Conservation (phyloP, 495 filamentous ascomycete species). For the Xylaria cubensis region DNA sequence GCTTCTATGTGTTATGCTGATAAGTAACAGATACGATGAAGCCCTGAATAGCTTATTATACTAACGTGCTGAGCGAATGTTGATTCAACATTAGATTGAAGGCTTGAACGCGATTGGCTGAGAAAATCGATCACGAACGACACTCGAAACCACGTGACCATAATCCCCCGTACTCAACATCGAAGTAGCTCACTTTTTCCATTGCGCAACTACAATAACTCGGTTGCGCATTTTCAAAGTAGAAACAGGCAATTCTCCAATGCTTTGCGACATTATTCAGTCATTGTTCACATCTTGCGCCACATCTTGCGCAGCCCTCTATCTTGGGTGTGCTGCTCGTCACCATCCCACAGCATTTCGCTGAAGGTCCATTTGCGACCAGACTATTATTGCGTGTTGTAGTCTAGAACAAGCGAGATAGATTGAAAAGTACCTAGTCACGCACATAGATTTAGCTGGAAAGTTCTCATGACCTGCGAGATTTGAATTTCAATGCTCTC, state of each 20-base stretch:
- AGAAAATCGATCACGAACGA: conserved; percentile 22
- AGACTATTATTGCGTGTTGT: not conserved
- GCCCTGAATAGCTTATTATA: not conserved
- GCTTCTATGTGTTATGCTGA: not conserved
- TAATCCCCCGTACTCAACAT: not conserved
- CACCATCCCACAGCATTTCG: not conserved
- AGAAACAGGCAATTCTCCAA: not conserved
- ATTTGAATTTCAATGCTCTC: not conserved
- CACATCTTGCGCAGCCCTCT: conserved; percentile 6
- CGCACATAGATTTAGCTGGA: not conserved
- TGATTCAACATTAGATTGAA: not conserved
- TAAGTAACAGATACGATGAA: not conserved
- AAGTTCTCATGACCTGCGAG: not conserved
- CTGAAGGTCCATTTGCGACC: not conserved
- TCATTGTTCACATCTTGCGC: not conserved
- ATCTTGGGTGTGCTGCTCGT: not conserved
- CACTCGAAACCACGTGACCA: conserved; percentile 29
- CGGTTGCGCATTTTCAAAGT: not conserved
- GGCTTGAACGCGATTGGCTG: not conserved
- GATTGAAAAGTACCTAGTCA: not conserved
- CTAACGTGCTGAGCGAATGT: not conserved
- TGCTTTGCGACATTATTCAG: conserved; percentile 2
- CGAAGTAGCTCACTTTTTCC: not conserved
- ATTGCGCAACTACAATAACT: conserved; percentile 16
- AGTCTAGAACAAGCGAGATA: not conserved